Percentiles rank a stretch among this genome's conserved stretches.
Conservation (phyloP, 73 alveolate genomes). For the Uronychia binucleata region DNA sequence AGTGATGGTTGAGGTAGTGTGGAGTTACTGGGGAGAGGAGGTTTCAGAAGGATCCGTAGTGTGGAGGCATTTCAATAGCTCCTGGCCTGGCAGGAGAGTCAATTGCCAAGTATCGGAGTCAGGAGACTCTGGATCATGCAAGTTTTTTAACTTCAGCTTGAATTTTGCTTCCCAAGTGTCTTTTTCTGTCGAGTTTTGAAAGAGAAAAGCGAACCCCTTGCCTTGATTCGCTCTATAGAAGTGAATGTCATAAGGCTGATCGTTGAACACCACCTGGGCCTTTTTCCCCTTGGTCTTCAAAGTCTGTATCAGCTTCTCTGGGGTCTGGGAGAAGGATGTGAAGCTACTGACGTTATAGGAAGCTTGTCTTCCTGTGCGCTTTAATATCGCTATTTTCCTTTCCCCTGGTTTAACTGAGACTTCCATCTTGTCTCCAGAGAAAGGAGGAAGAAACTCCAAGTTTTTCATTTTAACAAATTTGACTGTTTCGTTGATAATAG, state of each 20-base stretch:
- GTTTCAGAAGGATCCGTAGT: slow-evolving; percentile 16
- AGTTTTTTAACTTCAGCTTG: slow-evolving; percentile 31
- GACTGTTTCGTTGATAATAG: slow-evolving; percentile 17
- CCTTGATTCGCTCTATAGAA: slow-evolving; percentile 36
- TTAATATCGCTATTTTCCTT: slow-evolving; percentile 10
- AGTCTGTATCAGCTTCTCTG: slow-evolving; percentile 7
- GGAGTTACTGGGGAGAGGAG: no score
- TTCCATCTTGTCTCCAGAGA: neutral
- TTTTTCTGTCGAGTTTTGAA: slow-evolving; percentile 21
- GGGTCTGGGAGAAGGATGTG: slow-evolving; percentile 29
- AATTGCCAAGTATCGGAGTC: neutral
- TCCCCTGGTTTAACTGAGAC: slow-evolving; percentile 24
- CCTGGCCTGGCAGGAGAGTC: neutral
- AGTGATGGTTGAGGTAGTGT: no score
- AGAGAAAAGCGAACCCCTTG: slow-evolving; percentile 20
- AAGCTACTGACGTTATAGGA: slow-evolving; percentile 25
- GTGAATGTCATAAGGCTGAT: slow-evolving; percentile 30
- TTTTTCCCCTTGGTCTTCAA: slow-evolving; percentile 23
- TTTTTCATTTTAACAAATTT: slow-evolving; percentile 40
- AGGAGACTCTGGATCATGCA: slow-evolving; percentile 8
- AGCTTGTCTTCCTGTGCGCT: slow-evolving; percentile 41
- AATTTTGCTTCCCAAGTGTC: slow-evolving; percentile 29
- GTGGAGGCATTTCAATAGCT: neutral
- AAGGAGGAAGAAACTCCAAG: slow-evolving; percentile 51
- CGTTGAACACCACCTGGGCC: slow-evolving; percentile 23